Base-by-base conservation (phyloP, 2,329 filamentous ascomycete species). In the Pezicula radicicola region DNA sequence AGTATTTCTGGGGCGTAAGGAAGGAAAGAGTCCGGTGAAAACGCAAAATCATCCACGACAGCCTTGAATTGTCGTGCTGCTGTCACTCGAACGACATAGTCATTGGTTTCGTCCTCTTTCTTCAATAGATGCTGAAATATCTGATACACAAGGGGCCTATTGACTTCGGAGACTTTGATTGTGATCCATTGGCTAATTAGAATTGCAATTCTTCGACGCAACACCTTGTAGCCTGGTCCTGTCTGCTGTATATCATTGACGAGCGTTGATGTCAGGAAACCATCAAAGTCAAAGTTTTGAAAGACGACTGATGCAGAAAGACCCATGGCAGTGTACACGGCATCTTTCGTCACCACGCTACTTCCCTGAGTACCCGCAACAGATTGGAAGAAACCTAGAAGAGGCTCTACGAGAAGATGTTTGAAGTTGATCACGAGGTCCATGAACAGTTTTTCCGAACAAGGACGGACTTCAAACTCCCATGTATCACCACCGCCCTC, bases 391-490 rank as follows among this genome's bases (percentile, higher is more conserved):
- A 97, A 95, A 46, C 81, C 78, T 42, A 97, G 75, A 27, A 99
- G 74, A 15, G 91, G 91, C 43, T 87, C 81, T 9, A 90, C 81
- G 37, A 97, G 80, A 27, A 95, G 76, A 44, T 86, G 76, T 71
- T 94, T 96, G 78, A 90, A 95, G 72, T 96, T 87, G 55, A 90
- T 89, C 54, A 96, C 83, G 16, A 99, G 81, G 63, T 97, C 92
- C 60, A 97, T 78, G 70, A 97, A 96, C 13, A 99, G 78, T 69
- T 92, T 95, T 70, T 99, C 94, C 0, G 94, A 87, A 66, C 93
- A 97, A 2, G 92, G 90, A 30, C 93, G 85, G 49, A 97, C 87
- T 53, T 93, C 89, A 74, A 92, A 97, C 64, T 97, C 91, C 80
- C 89, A 97, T 1, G 88, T 89, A 60, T 91, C 89, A 35, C 88